Base-by-base conservation (phyloP, 139 green algal species). In the Pleodorina starrii region DNA sequence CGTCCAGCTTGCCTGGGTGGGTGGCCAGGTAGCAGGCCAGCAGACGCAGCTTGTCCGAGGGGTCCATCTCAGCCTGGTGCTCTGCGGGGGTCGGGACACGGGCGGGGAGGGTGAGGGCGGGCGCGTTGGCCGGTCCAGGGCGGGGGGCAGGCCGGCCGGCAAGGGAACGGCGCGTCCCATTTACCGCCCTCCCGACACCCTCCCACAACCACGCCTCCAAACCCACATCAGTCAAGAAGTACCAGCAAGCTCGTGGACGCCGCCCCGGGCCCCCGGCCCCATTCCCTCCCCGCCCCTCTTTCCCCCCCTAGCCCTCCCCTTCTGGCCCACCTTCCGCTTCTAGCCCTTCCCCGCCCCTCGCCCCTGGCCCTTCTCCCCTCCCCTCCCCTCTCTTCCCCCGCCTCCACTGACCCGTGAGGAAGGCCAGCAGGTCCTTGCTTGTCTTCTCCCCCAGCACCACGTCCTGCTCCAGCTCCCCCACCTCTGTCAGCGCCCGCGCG, bases 381-480 rank as follows among this genome's bases (percentile, higher is more conserved):
- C 35, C 68, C 32, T 76, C 4, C 72, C 43, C 36, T 16, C 42
- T 1, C 40, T 11, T 27, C 74, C 42, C 23, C 74, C 44, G 1
- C 1, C 72, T 42, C 2, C 60, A 10, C 72, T 14, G 38, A 92
- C 93, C 91, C 35, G 85, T 29, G 5, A 98, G 92, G 83, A 96
- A 96, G 23, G 91, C 89, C 66, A 99, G 95, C 66, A 99, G 90
- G 57, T 99, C 98, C 92, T 98, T 98, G 89, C 76, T 94, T 68
- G 90, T 97, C 66, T 96, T 97, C 17, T 99, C 97, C 0, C 98
- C 98, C 90, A 97, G 98, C 73, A 99, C 96, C 51, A 99, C 69
- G 90, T 99, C 97, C 94, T 99, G 97, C 90, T 99, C 98, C 91
- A 99, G 86, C 87, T 96, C 96, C 9, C 97, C 98, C 44, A 99